Conservation (phyloP, 768 basidiomycete genomes). For the Glaciozyma martinii region DNA sequence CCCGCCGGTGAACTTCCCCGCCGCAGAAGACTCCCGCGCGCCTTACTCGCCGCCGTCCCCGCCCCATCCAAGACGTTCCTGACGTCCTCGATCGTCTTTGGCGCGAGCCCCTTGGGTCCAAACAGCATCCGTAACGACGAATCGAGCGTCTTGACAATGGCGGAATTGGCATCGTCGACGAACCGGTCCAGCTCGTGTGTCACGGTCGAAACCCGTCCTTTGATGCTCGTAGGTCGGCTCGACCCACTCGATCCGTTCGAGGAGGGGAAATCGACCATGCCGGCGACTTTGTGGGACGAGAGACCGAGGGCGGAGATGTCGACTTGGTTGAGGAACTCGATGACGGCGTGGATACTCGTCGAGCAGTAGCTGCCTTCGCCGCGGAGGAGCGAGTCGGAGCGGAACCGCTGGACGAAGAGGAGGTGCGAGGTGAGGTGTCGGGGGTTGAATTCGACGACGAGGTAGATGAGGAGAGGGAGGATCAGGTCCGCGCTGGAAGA, state of each 20-base stretch:
- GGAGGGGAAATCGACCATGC: slow-evolving; percentile 6
- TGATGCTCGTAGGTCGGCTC: background rate
- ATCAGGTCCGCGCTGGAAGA: slow-evolving; percentile 74
- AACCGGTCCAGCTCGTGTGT: slow-evolving; percentile 49
- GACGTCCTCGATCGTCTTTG: slow-evolving; percentile 49
- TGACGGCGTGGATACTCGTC: slow-evolving; percentile 88
- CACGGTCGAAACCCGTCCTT: slow-evolving; percentile 4
- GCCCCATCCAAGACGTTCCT: slow-evolving; percentile 34
- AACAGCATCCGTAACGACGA: slow-evolving; percentile 73
- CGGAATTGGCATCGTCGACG: slow-evolving; percentile 66
- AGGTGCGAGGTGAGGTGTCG: slow-evolving; percentile 63
- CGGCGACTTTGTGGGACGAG: slow-evolving; percentile 43
- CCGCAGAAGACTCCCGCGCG: slow-evolving; percentile 13
- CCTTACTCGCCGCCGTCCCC: background rate
- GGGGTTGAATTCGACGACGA: slow-evolving; percentile 88
- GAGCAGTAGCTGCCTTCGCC: slow-evolving; percentile 89
- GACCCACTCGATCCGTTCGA: background rate
- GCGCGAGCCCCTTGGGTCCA: slow-evolving; percentile 45
- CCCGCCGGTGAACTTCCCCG: slow-evolving; percentile 5
- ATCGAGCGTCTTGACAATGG: slow-evolving; percentile 67
- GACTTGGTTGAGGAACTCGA: slow-evolving; percentile 90
- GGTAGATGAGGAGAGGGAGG: slow-evolving; percentile 84
- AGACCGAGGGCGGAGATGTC: slow-evolving; percentile 62
- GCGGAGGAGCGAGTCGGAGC: slow-evolving; percentile 47
- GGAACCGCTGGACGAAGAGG: slow-evolving; percentile 50